Conservation (phyloP, 148 eudicot genomes). For the Spergularia bocconei region DNA sequence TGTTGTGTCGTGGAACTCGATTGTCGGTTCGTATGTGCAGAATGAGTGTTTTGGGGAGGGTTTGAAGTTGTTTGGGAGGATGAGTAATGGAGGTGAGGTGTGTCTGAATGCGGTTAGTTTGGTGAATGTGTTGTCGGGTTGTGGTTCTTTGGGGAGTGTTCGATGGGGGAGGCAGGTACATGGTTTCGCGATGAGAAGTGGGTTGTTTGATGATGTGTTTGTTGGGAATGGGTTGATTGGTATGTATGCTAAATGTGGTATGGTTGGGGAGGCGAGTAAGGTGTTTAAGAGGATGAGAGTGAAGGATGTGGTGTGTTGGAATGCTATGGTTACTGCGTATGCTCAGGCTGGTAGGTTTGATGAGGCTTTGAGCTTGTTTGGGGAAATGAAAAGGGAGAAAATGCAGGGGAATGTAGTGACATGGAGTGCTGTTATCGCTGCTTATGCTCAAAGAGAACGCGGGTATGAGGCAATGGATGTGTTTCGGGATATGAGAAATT, state of each 20-base stretch:
- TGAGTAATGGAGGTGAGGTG: constrained; percentile 24
- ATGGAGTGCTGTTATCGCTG: constrained; percentile 84
- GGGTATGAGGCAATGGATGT: constrained; percentile 63
- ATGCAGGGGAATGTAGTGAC: constrained; percentile 60
- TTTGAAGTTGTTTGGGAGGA: constrained; percentile 42
- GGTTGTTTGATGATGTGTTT: constrained; percentile 49
- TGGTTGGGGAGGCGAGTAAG: constrained; percentile 52
- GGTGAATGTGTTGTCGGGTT: constrained; percentile 66
- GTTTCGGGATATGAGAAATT: constrained; percentile 49
- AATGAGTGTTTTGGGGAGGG: constrained; percentile 35
- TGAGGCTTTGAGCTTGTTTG: constrained; percentile 57
- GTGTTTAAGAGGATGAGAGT: constrained; percentile 54
- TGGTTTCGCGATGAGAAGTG: constrained; percentile 42
- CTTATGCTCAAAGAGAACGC: constrained; percentile 66
- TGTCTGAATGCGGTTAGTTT: constrained; percentile 56
- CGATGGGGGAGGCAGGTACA: constrained; percentile 50
- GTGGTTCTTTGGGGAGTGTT: constrained; percentile 35
- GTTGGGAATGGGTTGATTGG: constrained; percentile 69
- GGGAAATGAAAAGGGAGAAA: constrained; percentile 49
- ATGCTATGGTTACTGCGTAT: constrained; percentile 72
- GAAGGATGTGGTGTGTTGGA: constrained; percentile 83
- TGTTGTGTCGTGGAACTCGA: constrained; percentile 74
- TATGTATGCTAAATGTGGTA: constrained; percentile 70
- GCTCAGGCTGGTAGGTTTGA: constrained; percentile 58
- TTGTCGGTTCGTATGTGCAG: constrained; percentile 51